Base-by-base conservation (phyloP, 106 monocot genomes). In the Iris macrosiphon region DNA sequence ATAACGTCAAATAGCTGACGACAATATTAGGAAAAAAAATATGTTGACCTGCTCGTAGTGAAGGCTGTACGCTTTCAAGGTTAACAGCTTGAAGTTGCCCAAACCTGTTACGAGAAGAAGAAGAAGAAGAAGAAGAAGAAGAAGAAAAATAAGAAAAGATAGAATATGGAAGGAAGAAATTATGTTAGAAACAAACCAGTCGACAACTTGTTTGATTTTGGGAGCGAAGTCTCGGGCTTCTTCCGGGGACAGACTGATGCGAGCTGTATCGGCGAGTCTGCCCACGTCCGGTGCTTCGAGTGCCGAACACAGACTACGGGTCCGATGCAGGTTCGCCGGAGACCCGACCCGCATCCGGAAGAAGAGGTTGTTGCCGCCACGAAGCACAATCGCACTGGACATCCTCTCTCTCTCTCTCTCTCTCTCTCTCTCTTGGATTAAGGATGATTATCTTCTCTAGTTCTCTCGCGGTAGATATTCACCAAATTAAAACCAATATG, bases 41-140 rank as follows among this genome's bases (percentile, higher is more conserved):
- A n/a, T n/a, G n/a, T n/a, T n/a, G n/a, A 81, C 90, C 77, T 48
- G 81, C 90, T 65, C 85, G 84, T 53, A 85, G 61, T 56, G 90
- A 81, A 59, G 85, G 81, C 40, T 85, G 70, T 53, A 81, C 39
- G 35, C 37, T 65, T 41, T 75, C 69, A 38, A 85, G 81, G 59
- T 90, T 41, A 21, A 90, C 72, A 34, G 71, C 74, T 56, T 85
- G 85, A 52, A 90, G 90, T 69, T 85, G 85, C 28, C 89, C 90
- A 62, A 90, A 85, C 90, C 90, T 90, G 55, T 57, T 29, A 66
- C 29, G 9, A 25, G 30, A 34, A 38, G 11, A 72, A 38, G 2
- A 45, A 66, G 33, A 22, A 37, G 12, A 37, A 37, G 12, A 37
- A 37, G 12, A 12, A 37, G 37, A 37, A 37, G 12, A 37, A 12